These are phyloP conservation scores for Sordariomycetes sp. DNA, from an alignment of 2,329 filamentous ascomycete genomes.

Conservation along the genomic window DNA sequence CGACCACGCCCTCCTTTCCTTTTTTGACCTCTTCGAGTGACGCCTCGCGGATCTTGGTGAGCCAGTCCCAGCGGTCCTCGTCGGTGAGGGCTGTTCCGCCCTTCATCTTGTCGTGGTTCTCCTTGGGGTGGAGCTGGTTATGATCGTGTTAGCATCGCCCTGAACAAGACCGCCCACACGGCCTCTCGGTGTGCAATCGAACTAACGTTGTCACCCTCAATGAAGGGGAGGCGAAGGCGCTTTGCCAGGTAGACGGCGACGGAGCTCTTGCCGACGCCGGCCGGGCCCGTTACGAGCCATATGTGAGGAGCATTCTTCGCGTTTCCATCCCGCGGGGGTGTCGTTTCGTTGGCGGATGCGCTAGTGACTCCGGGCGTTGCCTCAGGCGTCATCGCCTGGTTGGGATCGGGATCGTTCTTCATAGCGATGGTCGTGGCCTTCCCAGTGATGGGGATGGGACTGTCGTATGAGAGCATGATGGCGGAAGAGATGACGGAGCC, in stretches of 20 bases:
- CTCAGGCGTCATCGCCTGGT: conserved; percentile 6
- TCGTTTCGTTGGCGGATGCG: conserved; percentile 5
- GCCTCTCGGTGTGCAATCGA: neutral
- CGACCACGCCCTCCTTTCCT: conserved; percentile 66
- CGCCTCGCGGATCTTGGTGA: conserved; percentile 65
- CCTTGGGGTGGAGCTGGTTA: conserved; percentile 57
- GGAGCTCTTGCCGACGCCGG: conserved; percentile 71
- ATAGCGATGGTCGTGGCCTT: conserved; percentile 6
- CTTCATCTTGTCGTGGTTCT: conserved; percentile 88
- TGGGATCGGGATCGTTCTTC: conserved; percentile 17
- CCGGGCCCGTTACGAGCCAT: conserved; percentile 71
- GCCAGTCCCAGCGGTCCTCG: conserved; percentile 95
- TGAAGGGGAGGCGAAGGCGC: conserved; percentile 55
- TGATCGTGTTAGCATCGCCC: conserved; percentile 9
- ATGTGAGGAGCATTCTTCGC: conserved; percentile 50
- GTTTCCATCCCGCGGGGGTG: conserved; percentile 4
- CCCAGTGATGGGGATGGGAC: conserved; percentile 31
- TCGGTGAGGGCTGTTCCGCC: conserved; percentile 77
- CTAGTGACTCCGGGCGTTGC: conserved; percentile 7
- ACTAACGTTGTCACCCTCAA: conserved; percentile 70
- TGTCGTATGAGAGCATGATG: conserved; percentile 40
- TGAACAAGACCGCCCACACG: conserved; percentile 1
- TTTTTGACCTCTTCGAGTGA: conserved; percentile 43
- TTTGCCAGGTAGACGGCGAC: conserved; percentile 56
- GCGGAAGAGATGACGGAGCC: neutral